A percentile compares a stretch with the other conserved stretches of the same genome.
These are phyloP conservation scores for Mucor lusitanicus DNA, from an alignment of 371 early-diverging fungal species.

Conservation along the genomic window DNA sequence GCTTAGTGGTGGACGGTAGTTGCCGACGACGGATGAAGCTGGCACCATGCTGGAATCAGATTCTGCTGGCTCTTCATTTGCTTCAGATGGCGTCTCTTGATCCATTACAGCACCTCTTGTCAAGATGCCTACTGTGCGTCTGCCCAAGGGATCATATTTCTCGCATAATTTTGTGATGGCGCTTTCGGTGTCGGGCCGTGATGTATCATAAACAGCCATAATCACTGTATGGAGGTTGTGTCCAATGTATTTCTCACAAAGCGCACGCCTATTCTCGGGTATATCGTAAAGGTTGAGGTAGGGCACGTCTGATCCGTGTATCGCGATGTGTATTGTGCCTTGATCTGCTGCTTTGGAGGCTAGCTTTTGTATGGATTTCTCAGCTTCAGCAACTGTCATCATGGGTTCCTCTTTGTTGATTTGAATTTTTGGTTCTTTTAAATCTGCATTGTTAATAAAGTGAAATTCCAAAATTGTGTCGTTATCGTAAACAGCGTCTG, in stretches of 20 bases:
- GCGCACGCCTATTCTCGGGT: constrained; percentile 95
- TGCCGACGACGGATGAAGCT: constrained; percentile 83
- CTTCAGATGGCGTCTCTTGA: constrained; percentile 78
- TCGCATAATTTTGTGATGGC: constrained; percentile 30
- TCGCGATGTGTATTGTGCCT: constrained; percentile 84
- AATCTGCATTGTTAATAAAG: constrained; percentile 6
- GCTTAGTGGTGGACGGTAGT: constrained; percentile 86
- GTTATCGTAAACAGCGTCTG: neutral
- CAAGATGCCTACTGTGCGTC: constrained; percentile 69
- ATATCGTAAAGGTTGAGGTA: constrained; percentile 96
- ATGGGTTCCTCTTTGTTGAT: neutral
- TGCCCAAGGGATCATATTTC: constrained; percentile 89
- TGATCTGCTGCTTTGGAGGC: neutral
- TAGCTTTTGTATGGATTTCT: neutral
- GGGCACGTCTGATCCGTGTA: constrained; percentile 91
- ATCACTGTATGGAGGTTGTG: neutral
- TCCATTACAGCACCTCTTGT: constrained; percentile 99
- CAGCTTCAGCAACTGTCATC: neutral
- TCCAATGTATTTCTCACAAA: constrained; percentile 46
- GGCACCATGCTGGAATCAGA: neutral
- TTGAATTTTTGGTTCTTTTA: constrained; percentile 3
- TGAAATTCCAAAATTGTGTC: constrained; percentile 2
- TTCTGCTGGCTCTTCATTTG: constrained; percentile 53
- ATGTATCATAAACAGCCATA: constrained; percentile 9
- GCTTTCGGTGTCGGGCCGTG: neutral